These are phyloP conservation scores for Fusarium sp. DNA, from an alignment of 2,329 filamentous ascomycete genomes.

Conservation along the genomic window DNA sequence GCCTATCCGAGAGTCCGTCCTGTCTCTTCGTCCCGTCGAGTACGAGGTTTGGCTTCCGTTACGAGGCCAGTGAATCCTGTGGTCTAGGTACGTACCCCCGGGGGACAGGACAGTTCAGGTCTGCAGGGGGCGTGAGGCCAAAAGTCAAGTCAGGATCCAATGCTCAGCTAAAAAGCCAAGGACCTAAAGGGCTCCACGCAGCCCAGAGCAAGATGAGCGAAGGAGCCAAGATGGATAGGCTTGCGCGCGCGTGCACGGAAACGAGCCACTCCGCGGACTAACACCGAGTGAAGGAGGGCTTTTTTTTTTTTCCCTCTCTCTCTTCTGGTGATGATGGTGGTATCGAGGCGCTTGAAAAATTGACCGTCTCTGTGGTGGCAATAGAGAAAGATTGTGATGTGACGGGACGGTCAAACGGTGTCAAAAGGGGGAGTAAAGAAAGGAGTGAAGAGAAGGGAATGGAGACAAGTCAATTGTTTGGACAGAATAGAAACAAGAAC, in stretches of 20 bases:
- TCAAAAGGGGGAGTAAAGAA: neutral
- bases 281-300: neutral
- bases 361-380: constrained; percentile 9
- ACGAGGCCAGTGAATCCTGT: constrained; percentile 12
- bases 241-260: constrained; percentile 19
- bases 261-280: constrained; percentile 20
- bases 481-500: constrained; percentile 7
- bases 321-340: constrained; percentile 11
- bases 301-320: neutral
- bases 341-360: neutral
- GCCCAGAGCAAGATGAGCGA: constrained; percentile 4
- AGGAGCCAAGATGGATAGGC: constrained; percentile 16
- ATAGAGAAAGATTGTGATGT: constrained; percentile 5
- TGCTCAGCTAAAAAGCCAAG: constrained; percentile 35
- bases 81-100: constrained; percentile 23
- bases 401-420: constrained; percentile 8
- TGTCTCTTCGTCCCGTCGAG: constrained; percentile 19
- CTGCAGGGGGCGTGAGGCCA: constrained; percentile 25
- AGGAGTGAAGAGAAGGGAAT: constrained; percentile 33
- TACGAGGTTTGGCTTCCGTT: constrained; percentile 16
- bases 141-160: constrained; percentile 6
- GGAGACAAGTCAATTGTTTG: constrained; percentile 35
- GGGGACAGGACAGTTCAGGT: neutral
- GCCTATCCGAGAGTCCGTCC: neutral
- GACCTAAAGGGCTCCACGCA: constrained; percentile 34